Evolutionary conservation across 495 filamentous ascomycete genomes (phyloP).

Genomic region (Eremomyces bilateralis): DNA sequence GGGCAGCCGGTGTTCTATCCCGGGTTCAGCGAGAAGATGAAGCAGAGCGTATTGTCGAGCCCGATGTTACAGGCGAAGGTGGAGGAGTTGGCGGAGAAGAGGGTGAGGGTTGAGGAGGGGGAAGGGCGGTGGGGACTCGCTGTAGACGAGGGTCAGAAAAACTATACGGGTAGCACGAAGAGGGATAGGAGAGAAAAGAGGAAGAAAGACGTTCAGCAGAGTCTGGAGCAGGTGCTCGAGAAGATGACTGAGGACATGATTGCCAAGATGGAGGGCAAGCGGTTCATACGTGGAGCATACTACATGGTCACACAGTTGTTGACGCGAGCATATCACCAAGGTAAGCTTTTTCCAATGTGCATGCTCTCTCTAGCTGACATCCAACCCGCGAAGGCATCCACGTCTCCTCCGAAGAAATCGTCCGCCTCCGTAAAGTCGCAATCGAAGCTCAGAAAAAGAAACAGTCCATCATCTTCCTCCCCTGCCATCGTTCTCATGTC

Average conservation of each 20-base stretch:
- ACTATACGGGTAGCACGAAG: background rate
- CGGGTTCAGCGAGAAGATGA: constrained; percentile 84
- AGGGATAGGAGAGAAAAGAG: constrained; percentile 16
- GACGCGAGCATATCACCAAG: constrained; percentile 86
- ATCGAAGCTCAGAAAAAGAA: constrained; percentile 64
- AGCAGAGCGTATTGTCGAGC: constrained; percentile 46
- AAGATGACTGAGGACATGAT: constrained; percentile 86
- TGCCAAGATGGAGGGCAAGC: constrained; percentile 93
- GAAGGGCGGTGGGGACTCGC: constrained; percentile 31
- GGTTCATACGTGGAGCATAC: constrained; percentile 79
- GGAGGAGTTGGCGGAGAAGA: constrained; percentile 47
- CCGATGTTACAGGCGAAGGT: constrained; percentile 54
- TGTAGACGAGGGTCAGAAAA: constrained; percentile 8
- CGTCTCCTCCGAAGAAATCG: constrained; percentile 80
- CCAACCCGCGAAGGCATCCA: constrained; percentile 39
- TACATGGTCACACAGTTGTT: constrained; percentile 74
- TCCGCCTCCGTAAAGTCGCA: constrained; percentile 59
- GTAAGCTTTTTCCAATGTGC: constrained; percentile 17
- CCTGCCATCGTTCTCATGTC: constrained; percentile 83
- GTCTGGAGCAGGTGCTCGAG: constrained; percentile 54
- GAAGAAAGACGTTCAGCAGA: constrained; percentile 32
- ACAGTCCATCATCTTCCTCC: constrained; percentile 88
- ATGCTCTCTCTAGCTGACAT: background rate
- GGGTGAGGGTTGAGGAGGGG: constrained; percentile 50
- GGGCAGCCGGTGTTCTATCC: constrained; percentile 86